Percentiles rank a stretch among this genome's conserved stretches.
These are phyloP conservation scores for Lophium mytilinum DNA, from an alignment of 495 filamentous ascomycete genomes.

Conservation along the genomic window DNA sequence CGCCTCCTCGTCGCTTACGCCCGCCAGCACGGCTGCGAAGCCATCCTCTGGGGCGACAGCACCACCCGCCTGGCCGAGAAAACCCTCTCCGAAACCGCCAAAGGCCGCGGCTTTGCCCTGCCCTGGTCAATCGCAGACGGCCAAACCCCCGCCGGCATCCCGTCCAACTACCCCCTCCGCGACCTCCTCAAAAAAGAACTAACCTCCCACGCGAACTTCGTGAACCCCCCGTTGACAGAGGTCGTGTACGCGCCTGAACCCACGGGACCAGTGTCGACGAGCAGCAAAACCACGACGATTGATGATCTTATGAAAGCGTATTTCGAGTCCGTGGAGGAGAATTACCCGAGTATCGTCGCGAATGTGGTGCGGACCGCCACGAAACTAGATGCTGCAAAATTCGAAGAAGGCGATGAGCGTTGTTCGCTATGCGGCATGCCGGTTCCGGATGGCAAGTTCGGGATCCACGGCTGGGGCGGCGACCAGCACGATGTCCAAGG, in stretches of 20 bases:
- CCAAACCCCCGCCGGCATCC: constrained; percentile 48
- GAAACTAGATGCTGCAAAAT: constrained; percentile 47
- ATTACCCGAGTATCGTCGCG: constrained; percentile 84
- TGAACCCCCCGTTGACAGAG: constrained; percentile 42
- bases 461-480: constrained; percentile 29
- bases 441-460: constrained; percentile 18
- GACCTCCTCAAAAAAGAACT: constrained; percentile 80
- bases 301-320: constrained; percentile 86
- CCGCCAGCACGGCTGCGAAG: constrained; percentile 48
- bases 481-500: constrained; percentile 21
- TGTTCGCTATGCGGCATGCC: constrained; percentile 29
- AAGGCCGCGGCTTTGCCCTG: constrained; percentile 75
- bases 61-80: constrained; percentile 83
- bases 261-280: constrained; percentile 7
- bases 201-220: constrained; percentile 48
- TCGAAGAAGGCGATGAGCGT: not conserved
- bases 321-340: constrained; percentile 76
- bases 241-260: constrained; percentile 36
- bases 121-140: constrained; percentile 78
- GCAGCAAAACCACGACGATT: constrained; percentile 60
- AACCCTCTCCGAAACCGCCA: constrained; percentile 78
- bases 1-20: constrained; percentile 61
- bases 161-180: constrained; percentile 63
- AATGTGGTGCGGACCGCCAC: constrained; percentile 86
- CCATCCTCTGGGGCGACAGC: constrained; percentile 73